Evolutionary conservation across 2,329 filamentous ascomycete species (phyloP).

Genomic region (Ceratocystis cubensis): DNA sequence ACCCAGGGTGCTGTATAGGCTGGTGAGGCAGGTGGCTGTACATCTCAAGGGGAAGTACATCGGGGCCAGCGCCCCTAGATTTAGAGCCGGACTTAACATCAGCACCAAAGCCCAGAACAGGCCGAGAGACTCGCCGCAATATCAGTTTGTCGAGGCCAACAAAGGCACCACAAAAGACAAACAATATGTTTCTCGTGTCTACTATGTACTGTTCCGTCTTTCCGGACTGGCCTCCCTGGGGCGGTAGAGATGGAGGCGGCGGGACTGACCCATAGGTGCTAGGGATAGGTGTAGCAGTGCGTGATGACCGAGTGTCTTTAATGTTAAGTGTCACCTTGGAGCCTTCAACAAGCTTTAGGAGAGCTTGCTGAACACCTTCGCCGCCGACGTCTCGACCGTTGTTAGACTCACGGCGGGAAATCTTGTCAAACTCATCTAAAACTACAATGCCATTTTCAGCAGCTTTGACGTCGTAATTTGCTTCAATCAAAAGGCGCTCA

Average conservation of each 20-base stretch:
- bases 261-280: slow-evolving; percentile 38
- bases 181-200: slow-evolving; percentile 90
- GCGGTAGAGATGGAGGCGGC: slow-evolving; percentile 32
- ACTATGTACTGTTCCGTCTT: slow-evolving; percentile 58
- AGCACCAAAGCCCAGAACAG: slow-evolving; percentile 82
- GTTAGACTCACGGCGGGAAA: slow-evolving; percentile 73
- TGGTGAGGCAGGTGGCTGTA: slow-evolving; percentile 47
- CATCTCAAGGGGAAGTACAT: slow-evolving; percentile 52
- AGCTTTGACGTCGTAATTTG: slow-evolving; percentile 74
- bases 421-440: slow-evolving; percentile 94
- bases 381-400: slow-evolving; percentile 91
- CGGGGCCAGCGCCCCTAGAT: slow-evolving; percentile 32
- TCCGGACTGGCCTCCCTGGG: slow-evolving; percentile 34
- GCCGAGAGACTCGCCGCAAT: slow-evolving; percentile 71
- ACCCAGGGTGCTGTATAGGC: slow-evolving; percentile 26
- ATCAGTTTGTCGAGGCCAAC: slow-evolving; percentile 82
- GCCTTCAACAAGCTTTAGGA: slow-evolving; percentile 92
- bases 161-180: slow-evolving; percentile 93
- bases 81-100: slow-evolving; percentile 49
- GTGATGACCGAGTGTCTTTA: slow-evolving; percentile 57
- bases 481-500: slow-evolving; percentile 74
- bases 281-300: slow-evolving; percentile 40
- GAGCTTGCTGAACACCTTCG: slow-evolving; percentile 89
- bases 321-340: slow-evolving; percentile 86
- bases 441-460: slow-evolving; percentile 90